phyloP scores from a whole-genome alignment of 345 rosid genomes.

The Populus nigra region DNA sequence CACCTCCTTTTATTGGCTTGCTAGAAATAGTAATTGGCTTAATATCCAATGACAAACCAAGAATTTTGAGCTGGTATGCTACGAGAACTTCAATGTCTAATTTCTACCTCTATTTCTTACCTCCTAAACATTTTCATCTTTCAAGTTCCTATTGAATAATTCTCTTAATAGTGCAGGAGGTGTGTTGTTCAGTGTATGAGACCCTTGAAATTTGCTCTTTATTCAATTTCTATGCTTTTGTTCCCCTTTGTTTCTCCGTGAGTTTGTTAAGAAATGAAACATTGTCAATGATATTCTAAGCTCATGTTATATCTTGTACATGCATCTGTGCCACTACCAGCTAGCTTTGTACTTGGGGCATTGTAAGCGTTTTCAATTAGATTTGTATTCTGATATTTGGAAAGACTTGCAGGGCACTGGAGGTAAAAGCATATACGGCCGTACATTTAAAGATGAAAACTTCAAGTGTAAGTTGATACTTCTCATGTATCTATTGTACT shows the following conservation, averaged over 20 bases:
- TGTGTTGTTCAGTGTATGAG: not conserved
- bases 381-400: slow-evolving; percentile 15
- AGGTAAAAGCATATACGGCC: slow-evolving; percentile 96
- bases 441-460: slow-evolving; percentile 92
- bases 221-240: not conserved
- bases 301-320: too few relatives aligned
- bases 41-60: not conserved
- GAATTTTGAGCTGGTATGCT: not conserved
- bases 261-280: not conserved
- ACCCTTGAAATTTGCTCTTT: not conserved
- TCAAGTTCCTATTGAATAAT: not conserved
- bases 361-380: not conserved
- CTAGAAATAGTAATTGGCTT: not conserved
- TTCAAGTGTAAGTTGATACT: slow-evolving; percentile 74
- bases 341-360: not conserved
- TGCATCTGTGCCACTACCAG: not conserved
- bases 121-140: not conserved
- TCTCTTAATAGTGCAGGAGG: not conserved
- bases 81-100: not conserved
- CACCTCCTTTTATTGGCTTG: not conserved
- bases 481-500: slow-evolving; percentile 1
- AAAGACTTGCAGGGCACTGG: slow-evolving; percentile 87
- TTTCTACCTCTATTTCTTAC: not conserved
- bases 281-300: not conserved
- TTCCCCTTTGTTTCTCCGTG: not conserved